Evolutionary conservation across 192 early-diverging fungal species (phyloP).

Genomic region (Coemansia sp.): DNA sequence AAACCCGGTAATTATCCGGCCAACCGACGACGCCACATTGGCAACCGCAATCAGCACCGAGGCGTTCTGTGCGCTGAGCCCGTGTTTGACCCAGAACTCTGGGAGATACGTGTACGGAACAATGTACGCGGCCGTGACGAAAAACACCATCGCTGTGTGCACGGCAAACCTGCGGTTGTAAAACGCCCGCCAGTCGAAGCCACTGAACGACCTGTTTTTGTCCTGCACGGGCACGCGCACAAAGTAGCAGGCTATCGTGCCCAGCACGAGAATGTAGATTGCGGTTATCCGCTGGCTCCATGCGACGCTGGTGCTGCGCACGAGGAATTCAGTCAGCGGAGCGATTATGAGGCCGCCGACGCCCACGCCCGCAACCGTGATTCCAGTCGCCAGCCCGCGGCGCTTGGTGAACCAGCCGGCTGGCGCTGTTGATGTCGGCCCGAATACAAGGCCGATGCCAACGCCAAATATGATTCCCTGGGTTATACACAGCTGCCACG

Average conservation of each 20-base stretch:
- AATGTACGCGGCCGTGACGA: constrained; percentile 47
- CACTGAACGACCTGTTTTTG: constrained; percentile 17
- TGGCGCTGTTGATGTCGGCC: constrained; percentile 58
- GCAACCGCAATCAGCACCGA: constrained; percentile 48
- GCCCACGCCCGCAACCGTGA: constrained; percentile 66
- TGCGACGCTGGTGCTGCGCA: constrained; percentile 34
- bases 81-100: constrained; percentile 37
- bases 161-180: constrained; percentile 31
- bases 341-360: constrained; percentile 62
- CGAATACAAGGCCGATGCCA: constrained; percentile 57
- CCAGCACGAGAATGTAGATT: constrained; percentile 51
- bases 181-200: constrained; percentile 40
- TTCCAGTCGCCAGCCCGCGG: constrained; percentile 62
- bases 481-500: constrained; percentile 67
- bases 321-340: constrained; percentile 51
- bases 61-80: constrained; percentile 25
- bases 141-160: constrained; percentile 38
- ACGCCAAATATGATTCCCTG: constrained; percentile 66
- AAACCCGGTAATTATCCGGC: constrained; percentile 27
- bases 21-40: constrained; percentile 43
- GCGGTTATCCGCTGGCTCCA: constrained; percentile 55
- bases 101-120: constrained; percentile 43
- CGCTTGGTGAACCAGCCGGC: constrained; percentile 62
- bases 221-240: constrained; percentile 34
- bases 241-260: constrained; percentile 26